Base-by-base conservation (phyloP, 108 stramenopile species). In the Heterococcus sp. region DNA sequence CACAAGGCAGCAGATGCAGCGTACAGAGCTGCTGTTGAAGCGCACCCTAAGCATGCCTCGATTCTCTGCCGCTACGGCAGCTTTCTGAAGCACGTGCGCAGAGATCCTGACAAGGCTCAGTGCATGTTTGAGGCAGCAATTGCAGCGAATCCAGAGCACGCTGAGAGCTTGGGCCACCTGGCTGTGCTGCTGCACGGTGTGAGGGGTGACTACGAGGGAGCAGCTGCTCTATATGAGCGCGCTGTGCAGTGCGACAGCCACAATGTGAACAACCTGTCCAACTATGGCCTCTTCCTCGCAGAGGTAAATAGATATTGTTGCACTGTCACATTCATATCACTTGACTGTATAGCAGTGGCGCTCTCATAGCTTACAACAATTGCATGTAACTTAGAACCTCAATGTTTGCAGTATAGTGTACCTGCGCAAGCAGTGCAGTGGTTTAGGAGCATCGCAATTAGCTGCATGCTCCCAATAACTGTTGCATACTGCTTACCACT, bases 181-280 rank as follows among this genome's bases (percentile, higher is more conserved):
- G 88, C 87, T 11, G 86, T 87, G 28, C 75, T 89, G 30, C 38
- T 85, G 3, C 87, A 87, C 70, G 87, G 84, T 34, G 36, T 63
- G 35, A 3, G 33, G 26, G 36, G 35, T 26, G 71, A 83, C 34
- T 4, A 32, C 71, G 32, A 34, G 26, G 28, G 2, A 1, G 75
- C 75, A 46, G 85, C 83, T 37, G 35, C 32, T 5, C 38, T 83
- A 31, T 89, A 89, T 75, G 14, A 35, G 69, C 74, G 75, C 0
- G 87, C 87, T 0, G 38, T 69, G n/a, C 67, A 83, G 29, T 64
- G 38, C 2, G 88, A 89, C 65, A 40, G 38, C 14, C 32, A 21
- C 8, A 84, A 86, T 33, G 88, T 82, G 31, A 89, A 89, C 68
- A 86, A 76, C 14, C 38, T 89, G n/a, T 87, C 84, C 31, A 89